Percentiles rank a stretch among this genome's conserved stretches.
Conservation (phyloP, 164 flowering plant species). For the Aristolochia contorta region DNA sequence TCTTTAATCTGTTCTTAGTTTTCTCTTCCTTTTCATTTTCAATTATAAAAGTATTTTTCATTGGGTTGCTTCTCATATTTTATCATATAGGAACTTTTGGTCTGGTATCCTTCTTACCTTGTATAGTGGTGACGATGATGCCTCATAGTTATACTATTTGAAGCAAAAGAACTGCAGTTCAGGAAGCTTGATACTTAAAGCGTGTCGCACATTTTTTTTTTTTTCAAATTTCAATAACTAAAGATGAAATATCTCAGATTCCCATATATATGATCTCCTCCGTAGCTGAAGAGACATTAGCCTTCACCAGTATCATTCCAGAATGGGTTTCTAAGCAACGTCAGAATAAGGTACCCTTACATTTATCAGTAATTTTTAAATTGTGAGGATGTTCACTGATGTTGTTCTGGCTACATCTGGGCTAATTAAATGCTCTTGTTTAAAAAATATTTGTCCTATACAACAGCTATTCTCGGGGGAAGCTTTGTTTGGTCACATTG, state of each 20-base stretch:
- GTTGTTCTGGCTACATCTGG: background rate
- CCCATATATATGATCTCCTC: conserved; percentile 73
- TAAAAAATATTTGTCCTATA: conserved; percentile 7
- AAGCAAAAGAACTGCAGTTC: background rate
- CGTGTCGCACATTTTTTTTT: too few relatives aligned
- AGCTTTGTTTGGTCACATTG: conserved; percentile 58
- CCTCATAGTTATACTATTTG: background rate
- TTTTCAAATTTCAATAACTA: background rate
- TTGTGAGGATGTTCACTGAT: background rate
- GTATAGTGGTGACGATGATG: background rate
- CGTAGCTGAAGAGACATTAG: conserved; percentile 67
- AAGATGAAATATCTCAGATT: conserved; percentile 31
- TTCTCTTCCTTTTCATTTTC: too few relatives aligned
- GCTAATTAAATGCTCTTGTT: background rate
- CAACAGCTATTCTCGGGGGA: conserved; percentile 66
- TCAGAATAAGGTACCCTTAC: conserved; percentile 51
- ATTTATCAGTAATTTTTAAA: background rate
- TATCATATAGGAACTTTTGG: too few relatives aligned
- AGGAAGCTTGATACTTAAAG: background rate
- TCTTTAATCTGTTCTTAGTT: too few relatives aligned
- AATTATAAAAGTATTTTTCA: too few relatives aligned
- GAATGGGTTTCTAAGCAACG: conserved; percentile 81
- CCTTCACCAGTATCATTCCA: conserved; percentile 60
- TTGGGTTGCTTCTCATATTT: too few relatives aligned
- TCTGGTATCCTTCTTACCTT: too few relatives aligned